Evolutionary conservation across 177 flowering plant genomes (phyloP), one percentile per base, ranked within the genome.

Genomic region (Vitis hybrid): DNA sequence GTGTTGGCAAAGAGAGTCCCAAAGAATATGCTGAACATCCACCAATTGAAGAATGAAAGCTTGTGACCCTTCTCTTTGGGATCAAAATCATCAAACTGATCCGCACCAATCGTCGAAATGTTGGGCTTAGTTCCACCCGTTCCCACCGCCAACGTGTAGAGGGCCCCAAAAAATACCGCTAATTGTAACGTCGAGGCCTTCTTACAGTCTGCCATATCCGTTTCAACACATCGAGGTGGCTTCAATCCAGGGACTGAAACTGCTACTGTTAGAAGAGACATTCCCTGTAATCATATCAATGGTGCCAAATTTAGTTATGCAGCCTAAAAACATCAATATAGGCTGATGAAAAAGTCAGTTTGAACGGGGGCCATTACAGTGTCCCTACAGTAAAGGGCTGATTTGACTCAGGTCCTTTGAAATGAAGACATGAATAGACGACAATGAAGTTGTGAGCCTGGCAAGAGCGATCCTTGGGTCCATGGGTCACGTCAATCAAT

Each of bases 11-110:
- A 89, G 21, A 94, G 84, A 13, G 90, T 86, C 4, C 97, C 97
- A 56, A 83, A 69, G 81, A 87, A 86, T 62, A 89, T 86, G 80
- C 93, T 84, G 66, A 93, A 89, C 89, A 88, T 84, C 98, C 94
- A 93, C 94, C 98, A 93, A 63, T 93, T 93, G 87, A 91, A 93
- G 87, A 92, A 92, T 54, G 94, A 91, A 11, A 87, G 88, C 80
- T 93, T 91, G 1, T 86, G 89, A 32, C 56, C 60, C 77, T 88
- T 87, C 81, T 93, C 98, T 50, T 81, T 86, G 11, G 88, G 91
- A 6, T 91, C 81, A 32, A 85, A 87, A n/a, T 89, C 93, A 11
- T 93, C 98, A 54, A 93, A 91, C 30, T 93, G 94, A 87, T 93
- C 98, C 0, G 94, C 98, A 0, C 97, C 98, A 1, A 91, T 89